Evolutionary conservation across 1,284 basidiomycete genomes (phyloP), one percentile per base, ranked within the genome.

Genomic region (Ceratobasidium sp.): DNA sequence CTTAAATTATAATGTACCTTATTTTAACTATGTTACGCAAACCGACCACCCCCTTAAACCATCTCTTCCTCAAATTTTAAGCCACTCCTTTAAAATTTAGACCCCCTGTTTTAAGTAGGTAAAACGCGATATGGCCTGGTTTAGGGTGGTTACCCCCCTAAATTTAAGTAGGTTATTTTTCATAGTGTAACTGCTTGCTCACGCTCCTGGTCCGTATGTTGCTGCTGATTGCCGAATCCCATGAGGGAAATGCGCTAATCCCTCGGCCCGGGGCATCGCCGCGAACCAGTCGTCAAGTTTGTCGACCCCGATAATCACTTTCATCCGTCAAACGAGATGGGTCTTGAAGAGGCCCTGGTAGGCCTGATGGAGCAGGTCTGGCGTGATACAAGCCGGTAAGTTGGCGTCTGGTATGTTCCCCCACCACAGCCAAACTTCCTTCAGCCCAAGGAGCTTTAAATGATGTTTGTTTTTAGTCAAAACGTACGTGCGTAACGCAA

Each of bases 311-410:
- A 52, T 33, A 13, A 53, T n/a, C n/a, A 36, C n/a, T 16, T 62
- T 39, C n/a, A 62, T 9, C 59, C 59, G 52, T 7, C 47, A 23
- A 11, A 62, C 36, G 8, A 53, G 3, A 25, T 62, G 59, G 21
- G 49, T 14, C 14, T 53, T 53, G 49, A 62, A 62, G 16, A 53
- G 16, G 8, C 58, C 58, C 33, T 60, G 58, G 30, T 60, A 50
- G 13, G 47, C 19, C n/a, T 60, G 58, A 21, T 60, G 58, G 16
- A 60, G 46, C 5, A 70, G 50, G 56, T 71, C 71, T 16, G 69
- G 71, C 13, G 60, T 56, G 19, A 71, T 47, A 14, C 59, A 69
- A n/a, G 30, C 42, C 33, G 62, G 29, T 5, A 71, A 44, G 19
- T 71, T 66, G 2, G 44, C 39, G 21, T 52, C 27, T 1, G 71